phyloP scores from a whole-genome alignment of 2,329 filamentous ascomycete species.

The Chaetomiaceae sp. region DNA sequence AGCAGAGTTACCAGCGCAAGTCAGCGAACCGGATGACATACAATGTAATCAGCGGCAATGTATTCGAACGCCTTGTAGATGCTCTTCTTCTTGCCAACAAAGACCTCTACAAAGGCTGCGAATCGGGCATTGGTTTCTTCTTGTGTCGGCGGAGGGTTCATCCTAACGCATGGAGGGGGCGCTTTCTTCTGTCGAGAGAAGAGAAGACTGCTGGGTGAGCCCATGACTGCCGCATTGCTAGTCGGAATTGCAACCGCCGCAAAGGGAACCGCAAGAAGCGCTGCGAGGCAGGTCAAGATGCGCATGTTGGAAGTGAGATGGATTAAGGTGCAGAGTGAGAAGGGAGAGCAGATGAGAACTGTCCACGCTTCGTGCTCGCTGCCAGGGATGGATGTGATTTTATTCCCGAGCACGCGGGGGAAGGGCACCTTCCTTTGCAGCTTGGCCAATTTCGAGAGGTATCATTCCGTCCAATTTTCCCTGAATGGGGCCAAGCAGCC shows the following conservation, averaged over 20 bases:
- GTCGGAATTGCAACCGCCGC: conserved; percentile 4
- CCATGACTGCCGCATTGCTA: neutral
- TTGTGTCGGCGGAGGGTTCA: conserved; percentile 11
- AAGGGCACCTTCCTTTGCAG: neutral
- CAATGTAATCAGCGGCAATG: conserved; percentile 21
- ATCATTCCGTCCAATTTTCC: conserved; percentile 19
- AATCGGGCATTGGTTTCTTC: conserved; percentile 16
- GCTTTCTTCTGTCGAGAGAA: conserved; percentile 3
- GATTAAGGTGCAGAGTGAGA: neutral
- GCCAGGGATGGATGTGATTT: neutral
- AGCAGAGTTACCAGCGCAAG: neutral
- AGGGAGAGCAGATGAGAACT: too few species aligned
- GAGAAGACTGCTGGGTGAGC: neutral
- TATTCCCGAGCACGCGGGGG: neutral
- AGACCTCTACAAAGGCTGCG: conserved; percentile 15
- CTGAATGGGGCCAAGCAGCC: too few species aligned
- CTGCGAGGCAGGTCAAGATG: neutral
- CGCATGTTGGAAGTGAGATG: neutral
- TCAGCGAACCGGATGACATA: neutral
- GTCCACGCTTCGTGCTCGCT: too few species aligned
- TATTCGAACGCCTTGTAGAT: conserved; percentile 20
- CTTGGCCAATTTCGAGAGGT: conserved; percentile 16
- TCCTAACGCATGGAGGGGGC: conserved; percentile 16
- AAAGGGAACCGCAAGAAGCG: conserved; percentile 4
- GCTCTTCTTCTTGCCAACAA: conserved; percentile 19